Conservation (phyloP, 2,329 filamentous ascomycete genomes). For the Xenosphaeropsis pyriputrescens region DNA sequence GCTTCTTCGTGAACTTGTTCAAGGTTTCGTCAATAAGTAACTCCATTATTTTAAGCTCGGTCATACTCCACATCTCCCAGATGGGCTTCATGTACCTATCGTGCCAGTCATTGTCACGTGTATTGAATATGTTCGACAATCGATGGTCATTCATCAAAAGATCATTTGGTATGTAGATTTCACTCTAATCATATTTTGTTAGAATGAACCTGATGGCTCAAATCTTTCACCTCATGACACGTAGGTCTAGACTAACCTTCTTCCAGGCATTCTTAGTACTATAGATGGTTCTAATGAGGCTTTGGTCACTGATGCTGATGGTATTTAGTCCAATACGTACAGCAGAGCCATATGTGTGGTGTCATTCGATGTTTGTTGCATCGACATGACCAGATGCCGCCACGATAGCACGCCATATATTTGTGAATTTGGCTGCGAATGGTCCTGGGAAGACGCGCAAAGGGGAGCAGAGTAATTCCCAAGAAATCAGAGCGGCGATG, state of each 20-base stretch:
- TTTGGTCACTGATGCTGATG: neutral
- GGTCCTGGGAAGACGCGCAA: neutral
- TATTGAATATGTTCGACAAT: too few relatives aligned
- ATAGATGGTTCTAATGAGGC: neutral
- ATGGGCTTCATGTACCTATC: too few relatives aligned
- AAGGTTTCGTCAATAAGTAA: neutral
- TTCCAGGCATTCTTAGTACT: neutral
- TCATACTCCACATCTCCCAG: too few relatives aligned
- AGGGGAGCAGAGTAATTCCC: neutral
- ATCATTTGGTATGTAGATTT: too few relatives aligned
- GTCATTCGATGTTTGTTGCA: neutral
- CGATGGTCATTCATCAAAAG: too few relatives aligned
- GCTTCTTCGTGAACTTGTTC: neutral
- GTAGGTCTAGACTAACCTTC: too few relatives aligned
- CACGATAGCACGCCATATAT: neutral
- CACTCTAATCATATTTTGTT: too few relatives aligned
- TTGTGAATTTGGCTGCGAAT: neutral
- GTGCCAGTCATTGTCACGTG: too few relatives aligned
- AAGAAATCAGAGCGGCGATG: too few relatives aligned
- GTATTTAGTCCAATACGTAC: neutral
- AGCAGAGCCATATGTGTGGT: neutral
- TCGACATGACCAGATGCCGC: neutral
- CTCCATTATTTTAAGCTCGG: neutral
- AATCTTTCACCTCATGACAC: too few relatives aligned
- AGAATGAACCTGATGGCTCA: too few relatives aligned